These are phyloP conservation scores for baker's yeast (Saccharomyces cerevisiae) DNA, from an alignment of 805 yeast species.

Conservation along the genomic window DNA sequence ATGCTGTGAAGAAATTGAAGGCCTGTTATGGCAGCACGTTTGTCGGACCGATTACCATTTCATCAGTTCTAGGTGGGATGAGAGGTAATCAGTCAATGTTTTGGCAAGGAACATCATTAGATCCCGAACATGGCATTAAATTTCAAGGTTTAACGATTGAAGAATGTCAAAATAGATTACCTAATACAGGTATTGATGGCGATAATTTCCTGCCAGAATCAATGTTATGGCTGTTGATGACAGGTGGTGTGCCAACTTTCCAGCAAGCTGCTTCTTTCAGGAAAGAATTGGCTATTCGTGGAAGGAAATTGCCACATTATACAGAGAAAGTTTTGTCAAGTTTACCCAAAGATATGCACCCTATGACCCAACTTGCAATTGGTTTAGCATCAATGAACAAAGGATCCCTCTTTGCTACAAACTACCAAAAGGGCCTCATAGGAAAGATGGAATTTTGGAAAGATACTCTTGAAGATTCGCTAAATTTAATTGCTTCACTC, in stretches of 20 bases:
- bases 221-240: conserved; percentile 69
- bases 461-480: conserved; percentile 61
- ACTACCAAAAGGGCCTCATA: conserved; percentile 58
- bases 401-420: conserved; percentile 62
- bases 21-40: conserved; percentile 29
- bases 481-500: conserved; percentile 61
- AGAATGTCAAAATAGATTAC: conserved; percentile 59
- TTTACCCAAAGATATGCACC: conserved; percentile 63
- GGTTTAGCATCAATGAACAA: conserved; percentile 68
- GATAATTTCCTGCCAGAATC: conserved; percentile 66
- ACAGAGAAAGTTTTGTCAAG: conserved; percentile 51
- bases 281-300: conserved; percentile 56
- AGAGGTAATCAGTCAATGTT: conserved; percentile 66
- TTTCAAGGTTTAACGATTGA: conserved; percentile 72
- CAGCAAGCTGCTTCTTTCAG: conserved; percentile 50
- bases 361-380: conserved; percentile 77
- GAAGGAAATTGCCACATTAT: conserved; percentile 48
- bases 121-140: conserved; percentile 67
- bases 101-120: conserved; percentile 76
- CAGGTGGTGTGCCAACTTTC: conserved; percentile 62
- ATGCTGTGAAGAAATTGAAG: conserved; percentile 35
- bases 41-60: conserved; percentile 40
- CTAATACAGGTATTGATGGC: conserved; percentile 36
- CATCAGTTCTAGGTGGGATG: conserved; percentile 60
- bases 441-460: conserved; percentile 69